phyloP scores from a whole-genome alignment of 306 rosid species.

The Quercus suber region DNA sequence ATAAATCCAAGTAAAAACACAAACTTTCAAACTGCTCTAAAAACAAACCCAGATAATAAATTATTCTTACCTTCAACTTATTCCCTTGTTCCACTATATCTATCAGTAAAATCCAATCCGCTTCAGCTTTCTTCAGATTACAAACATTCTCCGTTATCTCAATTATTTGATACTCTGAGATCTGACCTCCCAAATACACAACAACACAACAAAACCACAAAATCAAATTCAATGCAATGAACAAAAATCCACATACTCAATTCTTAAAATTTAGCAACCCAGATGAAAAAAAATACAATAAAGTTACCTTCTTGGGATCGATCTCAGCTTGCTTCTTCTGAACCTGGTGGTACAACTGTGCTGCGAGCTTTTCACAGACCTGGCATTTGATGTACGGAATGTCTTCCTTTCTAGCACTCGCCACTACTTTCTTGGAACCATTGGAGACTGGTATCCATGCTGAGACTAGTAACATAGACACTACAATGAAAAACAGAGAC shows the following conservation, averaged over 20 bases:
- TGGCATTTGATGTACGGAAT: slow-evolving; percentile 83
- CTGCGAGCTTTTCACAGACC: slow-evolving; percentile 86
- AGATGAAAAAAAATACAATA: not conserved
- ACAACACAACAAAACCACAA: not conserved
- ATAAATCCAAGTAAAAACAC: not conserved
- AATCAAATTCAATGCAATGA: slow-evolving; percentile 5
- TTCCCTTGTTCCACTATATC: slow-evolving; percentile 82
- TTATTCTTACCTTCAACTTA: slow-evolving; percentile 57
- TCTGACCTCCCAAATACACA: slow-evolving; percentile 39
- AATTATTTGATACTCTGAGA: slow-evolving; percentile 86
- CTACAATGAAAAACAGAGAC: slow-evolving; percentile 25
- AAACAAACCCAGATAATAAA: not conserved
- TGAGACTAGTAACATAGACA: slow-evolving; percentile 42
- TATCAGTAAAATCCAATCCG: slow-evolving; percentile 89
- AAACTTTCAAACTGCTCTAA: not conserved
- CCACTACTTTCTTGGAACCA: slow-evolving; percentile 60
- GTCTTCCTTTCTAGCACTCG: slow-evolving; percentile 76
- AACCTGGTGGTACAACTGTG: slow-evolving; percentile 64
- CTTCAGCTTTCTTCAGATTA: slow-evolving; percentile 84
- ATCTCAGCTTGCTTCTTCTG: slow-evolving; percentile 69
- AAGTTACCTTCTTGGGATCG: slow-evolving; percentile 74
- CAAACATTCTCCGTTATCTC: slow-evolving; percentile 94
- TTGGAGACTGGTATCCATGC: slow-evolving; percentile 49
- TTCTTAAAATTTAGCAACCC: slow-evolving; percentile 22
- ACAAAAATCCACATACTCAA: slow-evolving; percentile 9